phyloP scores from a whole-genome alignment of 2,329 filamentous ascomycete species.

The Beauveria australis region DNA sequence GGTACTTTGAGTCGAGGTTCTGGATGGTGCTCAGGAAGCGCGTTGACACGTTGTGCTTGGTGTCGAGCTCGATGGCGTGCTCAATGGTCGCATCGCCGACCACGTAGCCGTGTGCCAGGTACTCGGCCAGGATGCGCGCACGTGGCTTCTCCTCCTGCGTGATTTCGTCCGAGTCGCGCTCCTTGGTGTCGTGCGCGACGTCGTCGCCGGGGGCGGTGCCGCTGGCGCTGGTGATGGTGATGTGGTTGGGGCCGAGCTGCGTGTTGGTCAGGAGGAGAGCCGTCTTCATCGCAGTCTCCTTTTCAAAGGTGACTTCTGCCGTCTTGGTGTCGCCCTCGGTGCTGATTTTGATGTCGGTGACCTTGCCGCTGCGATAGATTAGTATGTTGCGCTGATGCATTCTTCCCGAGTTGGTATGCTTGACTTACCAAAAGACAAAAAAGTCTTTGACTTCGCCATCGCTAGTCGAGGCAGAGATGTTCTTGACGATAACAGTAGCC shows the following conservation, averaged over 20 bases:
- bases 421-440: slow-evolving; percentile 83
- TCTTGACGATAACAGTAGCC: slow-evolving; percentile 74
- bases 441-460: slow-evolving; percentile 94
- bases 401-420: too few relatives aligned
- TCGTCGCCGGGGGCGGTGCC: slow-evolving; percentile 58
- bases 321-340: slow-evolving; percentile 62
- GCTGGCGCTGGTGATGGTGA: slow-evolving; percentile 61
- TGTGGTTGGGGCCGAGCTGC: slow-evolving; percentile 79
- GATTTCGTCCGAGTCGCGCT: slow-evolving; percentile 60
- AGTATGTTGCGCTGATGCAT: slow-evolving; percentile 2
- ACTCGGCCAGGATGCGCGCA: slow-evolving; percentile 87
- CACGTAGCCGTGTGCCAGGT: slow-evolving; percentile 89
- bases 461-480: slow-evolving; percentile 72
- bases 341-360: slow-evolving; percentile 71
- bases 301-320: slow-evolving; percentile 93
- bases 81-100: slow-evolving; percentile 69
- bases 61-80: slow-evolving; percentile 77
- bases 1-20: slow-evolving; percentile 75
- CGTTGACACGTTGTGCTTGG: slow-evolving; percentile 75
- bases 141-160: slow-evolving; percentile 96
- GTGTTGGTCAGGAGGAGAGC: slow-evolving; percentile 96
- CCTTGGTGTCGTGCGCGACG: slow-evolving; percentile 44
- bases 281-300: slow-evolving; percentile 92
- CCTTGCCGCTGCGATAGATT: slow-evolving; percentile 65
- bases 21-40: slow-evolving; percentile 71